Evolutionary conservation across 2,329 filamentous ascomycete species (phyloP).

Genomic region (Metarhizium rileyi): DNA sequence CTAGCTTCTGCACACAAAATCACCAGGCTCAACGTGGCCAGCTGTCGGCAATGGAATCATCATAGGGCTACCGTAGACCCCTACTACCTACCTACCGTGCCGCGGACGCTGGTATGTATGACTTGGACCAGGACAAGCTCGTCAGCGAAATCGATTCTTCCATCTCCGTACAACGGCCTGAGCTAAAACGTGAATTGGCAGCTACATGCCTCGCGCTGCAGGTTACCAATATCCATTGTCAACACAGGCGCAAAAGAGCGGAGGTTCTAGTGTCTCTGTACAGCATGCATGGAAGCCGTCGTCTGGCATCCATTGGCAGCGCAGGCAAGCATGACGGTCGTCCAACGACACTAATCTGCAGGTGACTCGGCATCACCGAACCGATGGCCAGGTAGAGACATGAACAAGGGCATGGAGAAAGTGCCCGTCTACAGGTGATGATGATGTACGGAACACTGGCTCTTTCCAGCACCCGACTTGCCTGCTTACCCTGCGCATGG

Average conservation of each 20-base stretch:
- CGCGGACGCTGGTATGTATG: too few relatives aligned
- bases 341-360: neutral
- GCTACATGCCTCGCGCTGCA: neutral
- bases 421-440: neutral
- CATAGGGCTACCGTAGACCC: constrained; percentile 3
- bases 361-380: neutral
- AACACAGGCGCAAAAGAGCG: neutral
- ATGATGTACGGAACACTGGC: neutral
- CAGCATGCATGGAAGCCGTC: neutral
- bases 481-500: neutral
- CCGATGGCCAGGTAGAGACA: neutral
- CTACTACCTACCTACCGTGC: neutral
- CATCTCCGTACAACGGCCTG: neutral
- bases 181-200: neutral
- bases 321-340: neutral
- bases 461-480: neutral
- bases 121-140: neutral
- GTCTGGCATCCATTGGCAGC: neutral
- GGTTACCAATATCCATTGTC: too few relatives aligned
- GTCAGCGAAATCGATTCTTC: neutral
- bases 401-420: neutral
- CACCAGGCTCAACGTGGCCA: neutral
- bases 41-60: neutral
- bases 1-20: neutral
- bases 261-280: neutral